These are phyloP conservation scores for Chrysoporthe puriensis DNA, from an alignment of 2,329 filamentous ascomycete genomes.

Conservation along the genomic window DNA sequence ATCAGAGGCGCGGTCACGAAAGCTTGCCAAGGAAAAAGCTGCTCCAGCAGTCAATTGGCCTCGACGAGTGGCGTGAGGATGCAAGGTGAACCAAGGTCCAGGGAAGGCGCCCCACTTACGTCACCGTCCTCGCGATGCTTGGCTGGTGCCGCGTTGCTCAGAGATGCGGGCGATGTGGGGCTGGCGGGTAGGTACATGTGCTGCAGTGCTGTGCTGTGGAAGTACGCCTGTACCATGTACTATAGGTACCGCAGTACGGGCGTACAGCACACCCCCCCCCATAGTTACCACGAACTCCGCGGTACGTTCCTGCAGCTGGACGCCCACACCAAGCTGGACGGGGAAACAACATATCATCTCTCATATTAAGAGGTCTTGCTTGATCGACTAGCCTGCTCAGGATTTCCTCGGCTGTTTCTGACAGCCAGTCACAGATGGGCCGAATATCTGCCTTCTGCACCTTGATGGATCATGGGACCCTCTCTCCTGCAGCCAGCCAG, in stretches of 20 bases:
- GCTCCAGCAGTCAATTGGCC: neutral
- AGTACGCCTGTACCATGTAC: neutral
- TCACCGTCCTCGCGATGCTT: neutral
- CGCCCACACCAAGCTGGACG: neutral
- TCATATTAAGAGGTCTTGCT: no score
- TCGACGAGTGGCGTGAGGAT: no score
- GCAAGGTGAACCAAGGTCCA: neutral
- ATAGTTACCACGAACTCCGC: no score
- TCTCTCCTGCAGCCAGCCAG: no score
- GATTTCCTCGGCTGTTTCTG: no score
- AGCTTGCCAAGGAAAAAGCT: neutral
- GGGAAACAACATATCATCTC: no score
- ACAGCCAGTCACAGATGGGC: no score
- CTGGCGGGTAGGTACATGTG: neutral
- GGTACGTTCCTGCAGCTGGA: neutral
- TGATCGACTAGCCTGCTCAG: no score
- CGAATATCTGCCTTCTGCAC: no score
- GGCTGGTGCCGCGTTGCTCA: conserved; percentile 8
- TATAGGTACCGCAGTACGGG: neutral
- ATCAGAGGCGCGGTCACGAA: neutral
- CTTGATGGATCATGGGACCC: no score
- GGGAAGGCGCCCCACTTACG: conserved; percentile 3
- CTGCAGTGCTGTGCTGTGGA: neutral
- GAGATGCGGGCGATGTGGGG: neutral
- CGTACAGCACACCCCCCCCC: no score